Evolutionary conservation across 2,329 filamentous ascomycete genomes (phyloP).

Genomic region (Verticillium longisporum): DNA sequence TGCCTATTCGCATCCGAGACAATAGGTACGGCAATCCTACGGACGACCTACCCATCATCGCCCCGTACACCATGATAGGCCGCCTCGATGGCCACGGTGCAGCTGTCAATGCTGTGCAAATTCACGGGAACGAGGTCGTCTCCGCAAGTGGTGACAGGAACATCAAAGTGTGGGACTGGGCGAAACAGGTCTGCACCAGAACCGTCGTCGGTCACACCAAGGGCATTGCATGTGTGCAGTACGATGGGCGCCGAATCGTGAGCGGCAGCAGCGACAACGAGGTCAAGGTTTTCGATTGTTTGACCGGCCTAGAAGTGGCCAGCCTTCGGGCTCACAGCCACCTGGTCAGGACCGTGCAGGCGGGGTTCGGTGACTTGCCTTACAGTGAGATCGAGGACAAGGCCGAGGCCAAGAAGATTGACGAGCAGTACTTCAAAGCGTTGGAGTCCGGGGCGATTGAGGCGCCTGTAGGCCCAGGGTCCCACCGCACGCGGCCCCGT

Average conservation of each 20-base stretch:
- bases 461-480: slow-evolving; percentile 16
- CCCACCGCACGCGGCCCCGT: slow-evolving; percentile 30
- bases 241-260: slow-evolving; percentile 86
- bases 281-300: slow-evolving; percentile 88
- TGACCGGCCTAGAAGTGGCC: slow-evolving; percentile 81
- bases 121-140: slow-evolving; percentile 77
- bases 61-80: slow-evolving; percentile 71
- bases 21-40: slow-evolving; percentile 43
- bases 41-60: slow-evolving; percentile 44
- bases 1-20: slow-evolving; percentile 42
- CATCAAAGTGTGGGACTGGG: slow-evolving; percentile 93
- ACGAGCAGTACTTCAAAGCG: slow-evolving; percentile 63
- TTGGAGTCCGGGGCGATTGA: slow-evolving; percentile 43
- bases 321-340: slow-evolving; percentile 75
- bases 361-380: slow-evolving; percentile 83
- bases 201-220: slow-evolving; percentile 86
- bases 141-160: slow-evolving; percentile 91
- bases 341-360: slow-evolving; percentile 89
- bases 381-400: slow-evolving; percentile 71
- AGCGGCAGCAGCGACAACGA: slow-evolving; percentile 95
- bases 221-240: slow-evolving; percentile 96
- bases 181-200: slow-evolving; percentile 65
- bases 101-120: slow-evolving; percentile 93
- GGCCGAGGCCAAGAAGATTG: slow-evolving; percentile 64
- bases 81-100: slow-evolving; percentile 78